phyloP scores from a whole-genome alignment of 305 asterid species.

The Fraxinus albicans region DNA sequence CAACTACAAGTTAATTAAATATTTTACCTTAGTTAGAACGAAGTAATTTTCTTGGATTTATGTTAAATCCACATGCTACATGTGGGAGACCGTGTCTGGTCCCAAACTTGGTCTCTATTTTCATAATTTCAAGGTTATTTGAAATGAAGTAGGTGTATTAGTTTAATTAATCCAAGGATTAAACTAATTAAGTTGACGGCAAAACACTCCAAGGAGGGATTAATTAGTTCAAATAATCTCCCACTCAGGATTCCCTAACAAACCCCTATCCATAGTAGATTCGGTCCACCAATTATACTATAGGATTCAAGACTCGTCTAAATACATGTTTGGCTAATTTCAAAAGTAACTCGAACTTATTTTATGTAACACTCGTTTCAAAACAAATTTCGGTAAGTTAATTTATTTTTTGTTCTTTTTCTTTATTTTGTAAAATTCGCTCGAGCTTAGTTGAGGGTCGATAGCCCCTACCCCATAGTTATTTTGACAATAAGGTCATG shows the following conservation, averaged over 20 bases:
- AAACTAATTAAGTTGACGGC: conserved; percentile 29
- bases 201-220: conserved; percentile 1
- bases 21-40: conserved; percentile 23
- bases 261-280: neutral
- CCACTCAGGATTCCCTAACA: conserved; percentile 10
- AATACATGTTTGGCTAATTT: neutral
- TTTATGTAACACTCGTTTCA: neutral
- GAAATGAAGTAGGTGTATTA: conserved; percentile 21
- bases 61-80: conserved; percentile 62
- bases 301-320: neutral
- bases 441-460: neutral
- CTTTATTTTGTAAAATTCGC: neutral
- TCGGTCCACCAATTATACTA: neutral
- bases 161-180: conserved; percentile 30
- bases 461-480: neutral
- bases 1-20: conserved; percentile 27
- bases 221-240: conserved; percentile 13
- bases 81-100: conserved; percentile 66
- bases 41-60: conserved; percentile 58
- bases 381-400: neutral
- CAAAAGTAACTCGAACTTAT: neutral
- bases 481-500: neutral
- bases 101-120: conserved; percentile 33
- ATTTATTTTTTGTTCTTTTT: neutral
- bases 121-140: conserved; percentile 40